Conservation (phyloP, 2,329 filamentous ascomycete species). For the Golovinomyces cichoracearum region DNA sequence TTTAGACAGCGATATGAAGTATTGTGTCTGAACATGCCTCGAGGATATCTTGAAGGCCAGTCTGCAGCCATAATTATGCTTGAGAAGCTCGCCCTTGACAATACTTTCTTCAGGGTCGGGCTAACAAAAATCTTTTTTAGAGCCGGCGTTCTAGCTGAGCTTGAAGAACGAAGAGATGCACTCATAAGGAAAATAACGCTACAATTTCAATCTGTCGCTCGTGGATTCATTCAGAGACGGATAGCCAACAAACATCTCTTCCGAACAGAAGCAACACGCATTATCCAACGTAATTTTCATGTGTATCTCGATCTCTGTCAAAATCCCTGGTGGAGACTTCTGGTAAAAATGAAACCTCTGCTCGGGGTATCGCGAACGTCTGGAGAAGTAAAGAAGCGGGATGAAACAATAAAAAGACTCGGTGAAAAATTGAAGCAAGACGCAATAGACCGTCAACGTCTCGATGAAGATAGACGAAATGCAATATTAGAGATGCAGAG, state of each 20-base stretch:
- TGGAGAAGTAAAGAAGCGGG: slow-evolving; percentile 78
- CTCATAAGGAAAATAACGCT: slow-evolving; percentile 87
- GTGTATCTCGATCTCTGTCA: slow-evolving; percentile 72
- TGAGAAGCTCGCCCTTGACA: slow-evolving; percentile 66
- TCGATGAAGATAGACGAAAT: slow-evolving; percentile 78
- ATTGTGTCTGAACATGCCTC: slow-evolving; percentile 66
- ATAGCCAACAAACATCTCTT: slow-evolving; percentile 84
- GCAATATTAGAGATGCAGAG: slow-evolving; percentile 67
- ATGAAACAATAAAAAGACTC: slow-evolving; percentile 74
- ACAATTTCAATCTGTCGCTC: slow-evolving; percentile 70
- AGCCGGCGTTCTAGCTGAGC: slow-evolving; percentile 77
- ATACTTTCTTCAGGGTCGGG: slow-evolving; percentile 69
- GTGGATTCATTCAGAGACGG: slow-evolving; percentile 69
- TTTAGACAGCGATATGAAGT: slow-evolving; percentile 94
- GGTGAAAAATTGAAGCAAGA: slow-evolving; percentile 64
- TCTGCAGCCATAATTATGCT: slow-evolving; percentile 64
- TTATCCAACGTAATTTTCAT: slow-evolving; percentile 84
- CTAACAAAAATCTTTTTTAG: slow-evolving; percentile 96
- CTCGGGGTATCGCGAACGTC: slow-evolving; percentile 78
- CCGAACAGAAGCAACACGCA: slow-evolving; percentile 73
- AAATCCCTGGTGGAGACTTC: slow-evolving; percentile 93
- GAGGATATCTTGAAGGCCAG: slow-evolving; percentile 76
- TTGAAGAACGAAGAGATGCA: slow-evolving; percentile 84
- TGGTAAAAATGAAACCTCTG: slow-evolving; percentile 83
- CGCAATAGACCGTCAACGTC: slow-evolving; percentile 41